A percentile compares a stretch with the other conserved stretches of the same genome.
These are phyloP conservation scores for Phaeosphaeria sp. DNA, from an alignment of 2,329 filamentous ascomycete species.

Conservation along the genomic window DNA sequence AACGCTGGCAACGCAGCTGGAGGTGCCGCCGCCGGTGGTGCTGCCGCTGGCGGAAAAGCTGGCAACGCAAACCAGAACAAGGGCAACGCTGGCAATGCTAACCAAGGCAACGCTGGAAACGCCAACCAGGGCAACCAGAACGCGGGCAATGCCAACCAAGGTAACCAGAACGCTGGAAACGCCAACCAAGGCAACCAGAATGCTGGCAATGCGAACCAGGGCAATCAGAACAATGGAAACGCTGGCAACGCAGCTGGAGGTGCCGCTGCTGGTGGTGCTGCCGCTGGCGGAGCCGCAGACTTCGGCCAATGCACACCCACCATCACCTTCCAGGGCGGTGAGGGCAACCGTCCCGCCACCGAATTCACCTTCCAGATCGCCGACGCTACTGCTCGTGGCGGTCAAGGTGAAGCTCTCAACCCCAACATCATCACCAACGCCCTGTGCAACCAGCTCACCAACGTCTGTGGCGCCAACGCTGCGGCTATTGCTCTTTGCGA, in stretches of 20 bases:
- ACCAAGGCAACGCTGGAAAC: slow-evolving; percentile 15
- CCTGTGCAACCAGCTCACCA: slow-evolving; percentile 72
- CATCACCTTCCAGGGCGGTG: slow-evolving; percentile 68
- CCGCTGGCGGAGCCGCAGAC: slow-evolving; percentile 33
- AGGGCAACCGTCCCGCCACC: slow-evolving; percentile 57
- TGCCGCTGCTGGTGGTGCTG: slow-evolving; percentile 16
- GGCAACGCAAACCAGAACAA: slow-evolving; percentile 12
- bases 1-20: slow-evolving; percentile 11
- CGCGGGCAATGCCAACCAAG: slow-evolving; percentile 10
- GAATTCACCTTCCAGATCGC: slow-evolving; percentile 74
- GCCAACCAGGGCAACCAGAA: slow-evolving; percentile 15
- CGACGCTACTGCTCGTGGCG: slow-evolving; percentile 65
- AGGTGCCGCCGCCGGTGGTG: neutral
- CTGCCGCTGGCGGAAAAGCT: no score
- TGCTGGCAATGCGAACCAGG: slow-evolving; percentile 12
- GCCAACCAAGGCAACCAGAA: slow-evolving; percentile 14
- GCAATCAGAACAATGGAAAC: slow-evolving; percentile 12
- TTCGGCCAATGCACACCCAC: slow-evolving; percentile 48
- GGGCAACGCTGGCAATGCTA: slow-evolving; percentile 1
- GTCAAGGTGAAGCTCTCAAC: slow-evolving; percentile 72
- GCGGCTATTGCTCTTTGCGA: slow-evolving; percentile 63
- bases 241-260: slow-evolving; percentile 9
- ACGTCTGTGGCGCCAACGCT: slow-evolving; percentile 68
- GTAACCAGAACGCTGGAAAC: slow-evolving; percentile 14
- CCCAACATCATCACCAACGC: slow-evolving; percentile 77